These are phyloP conservation scores for Cyclocybe aegerita DNA, from an alignment of 768 basidiomycete genomes.

Conservation along the genomic window DNA sequence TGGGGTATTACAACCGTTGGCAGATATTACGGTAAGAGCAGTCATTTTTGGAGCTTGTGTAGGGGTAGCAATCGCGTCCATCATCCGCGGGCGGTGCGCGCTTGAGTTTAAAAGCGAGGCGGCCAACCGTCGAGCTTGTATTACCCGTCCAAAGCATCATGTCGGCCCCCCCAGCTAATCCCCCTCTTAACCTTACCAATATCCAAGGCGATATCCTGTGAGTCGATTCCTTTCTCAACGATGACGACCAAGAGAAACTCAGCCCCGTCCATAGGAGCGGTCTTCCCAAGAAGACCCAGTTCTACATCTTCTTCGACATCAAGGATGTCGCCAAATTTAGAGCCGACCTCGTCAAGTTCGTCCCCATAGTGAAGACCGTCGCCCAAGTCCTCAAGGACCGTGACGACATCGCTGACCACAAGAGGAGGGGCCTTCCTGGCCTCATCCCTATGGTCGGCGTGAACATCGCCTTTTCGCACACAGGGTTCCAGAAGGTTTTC, in stretches of 20 bases:
- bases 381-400: conserved; percentile 41
- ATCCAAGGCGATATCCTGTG: conserved; percentile 2
- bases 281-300: conserved; percentile 53
- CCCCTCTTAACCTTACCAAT: conserved; percentile 35
- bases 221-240: neutral
- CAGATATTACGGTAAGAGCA: too few species aligned
- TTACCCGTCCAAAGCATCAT: neutral
- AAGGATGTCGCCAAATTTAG: conserved; percentile 42
- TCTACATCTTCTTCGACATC: conserved; percentile 54
- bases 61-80: too few species aligned
- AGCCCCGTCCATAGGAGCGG: conserved; percentile 38
- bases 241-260: neutral
- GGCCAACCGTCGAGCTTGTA: too few species aligned
- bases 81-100: too few species aligned
- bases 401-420: conserved; percentile 37
- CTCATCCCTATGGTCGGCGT: conserved; percentile 41
- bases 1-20: neutral
- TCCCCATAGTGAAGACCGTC: conserved; percentile 46
- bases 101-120: neutral
- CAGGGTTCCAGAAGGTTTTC: conserved; percentile 39
- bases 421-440: conserved; percentile 29
- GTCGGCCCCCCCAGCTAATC: conserved; percentile 8
- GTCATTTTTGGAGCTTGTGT: too few species aligned
- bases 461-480: conserved; percentile 55
- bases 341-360: conserved; percentile 36